Percentiles rank a stretch among this genome's conserved stretches.
phyloP scores from a whole-genome alignment of 2,329 filamentous ascomycete species.

The Berkeleyomyces rouxiae region DNA sequence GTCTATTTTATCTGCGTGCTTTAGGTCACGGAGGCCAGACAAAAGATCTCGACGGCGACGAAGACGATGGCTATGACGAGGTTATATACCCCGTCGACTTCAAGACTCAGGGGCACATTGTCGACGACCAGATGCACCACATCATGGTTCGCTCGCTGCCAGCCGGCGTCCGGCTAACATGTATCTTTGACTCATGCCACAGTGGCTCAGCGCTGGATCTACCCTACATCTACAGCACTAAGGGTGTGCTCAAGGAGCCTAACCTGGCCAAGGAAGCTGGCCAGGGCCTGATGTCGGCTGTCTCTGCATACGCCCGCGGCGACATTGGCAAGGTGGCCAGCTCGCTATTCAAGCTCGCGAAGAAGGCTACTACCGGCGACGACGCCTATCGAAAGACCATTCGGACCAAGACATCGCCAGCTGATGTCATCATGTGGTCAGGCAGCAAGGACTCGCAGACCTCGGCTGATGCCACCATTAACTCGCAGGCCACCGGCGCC shows the following conservation, averaged over 20 bases:
- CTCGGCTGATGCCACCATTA: constrained; percentile 70
- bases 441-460: constrained; percentile 84
- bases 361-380: constrained; percentile 54
- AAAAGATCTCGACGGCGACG: constrained; percentile 37
- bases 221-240: constrained; percentile 46
- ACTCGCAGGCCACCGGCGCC: constrained; percentile 69
- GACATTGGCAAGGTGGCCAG: constrained; percentile 63
- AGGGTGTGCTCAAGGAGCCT: constrained; percentile 56
- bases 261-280: constrained; percentile 57
- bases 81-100: constrained; percentile 43
- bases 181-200: constrained; percentile 40
- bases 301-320: constrained; percentile 60
- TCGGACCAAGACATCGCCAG: constrained; percentile 71
- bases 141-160: constrained; percentile 47
- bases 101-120: constrained; percentile 35
- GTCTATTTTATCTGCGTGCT: not conserved
- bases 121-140: constrained; percentile 42
- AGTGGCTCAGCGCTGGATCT: constrained; percentile 40
- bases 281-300: constrained; percentile 47
- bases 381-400: constrained; percentile 56
- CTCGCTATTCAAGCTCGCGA: constrained; percentile 59
- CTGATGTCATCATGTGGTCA: constrained; percentile 86
- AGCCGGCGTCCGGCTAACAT: constrained; percentile 48
- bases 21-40: constrained; percentile 39
- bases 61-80: constrained; percentile 40